A percentile compares a stretch with the other conserved stretches of the same genome.
phyloP scores from a whole-genome alignment of 2,329 filamentous ascomycete genomes.

The Scytalidium lignicola region DNA sequence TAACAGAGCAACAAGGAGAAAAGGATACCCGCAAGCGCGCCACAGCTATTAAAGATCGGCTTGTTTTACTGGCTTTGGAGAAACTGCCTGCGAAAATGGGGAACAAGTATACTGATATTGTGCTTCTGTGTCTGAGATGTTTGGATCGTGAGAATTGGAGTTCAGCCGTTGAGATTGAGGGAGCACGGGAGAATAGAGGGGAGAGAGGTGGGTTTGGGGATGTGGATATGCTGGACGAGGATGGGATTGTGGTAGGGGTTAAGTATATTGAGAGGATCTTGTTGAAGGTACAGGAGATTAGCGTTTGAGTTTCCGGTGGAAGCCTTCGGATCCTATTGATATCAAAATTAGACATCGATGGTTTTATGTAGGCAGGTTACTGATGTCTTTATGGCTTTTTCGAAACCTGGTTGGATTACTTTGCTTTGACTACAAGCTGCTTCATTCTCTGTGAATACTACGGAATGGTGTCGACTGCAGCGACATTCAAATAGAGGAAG shows the following conservation, averaged over 20 bases:
- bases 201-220: conserved; percentile 2
- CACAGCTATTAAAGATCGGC: not conserved
- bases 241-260: conserved; percentile 12
- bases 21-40: no score
- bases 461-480: no score
- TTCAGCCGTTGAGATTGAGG: not conserved
- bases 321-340: no score
- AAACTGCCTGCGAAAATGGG: conserved; percentile 9
- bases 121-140: conserved; percentile 11
- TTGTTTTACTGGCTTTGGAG: not conserved
- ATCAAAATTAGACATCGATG: no score
- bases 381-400: no score
- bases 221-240: conserved; percentile 5
- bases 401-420: no score
- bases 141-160: conserved; percentile 4
- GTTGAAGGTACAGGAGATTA: conserved; percentile 8
- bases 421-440: no score
- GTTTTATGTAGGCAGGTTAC: no score
- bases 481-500: no score
- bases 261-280: conserved; percentile 11
- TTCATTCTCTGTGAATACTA: no score
- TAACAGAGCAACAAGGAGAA: no score
- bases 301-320: not conserved
- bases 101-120: conserved; percentile 10
- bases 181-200: not conserved